Base-by-base conservation (phyloP, 192 early-diverging fungal genomes). In the Coemansia sp. region DNA sequence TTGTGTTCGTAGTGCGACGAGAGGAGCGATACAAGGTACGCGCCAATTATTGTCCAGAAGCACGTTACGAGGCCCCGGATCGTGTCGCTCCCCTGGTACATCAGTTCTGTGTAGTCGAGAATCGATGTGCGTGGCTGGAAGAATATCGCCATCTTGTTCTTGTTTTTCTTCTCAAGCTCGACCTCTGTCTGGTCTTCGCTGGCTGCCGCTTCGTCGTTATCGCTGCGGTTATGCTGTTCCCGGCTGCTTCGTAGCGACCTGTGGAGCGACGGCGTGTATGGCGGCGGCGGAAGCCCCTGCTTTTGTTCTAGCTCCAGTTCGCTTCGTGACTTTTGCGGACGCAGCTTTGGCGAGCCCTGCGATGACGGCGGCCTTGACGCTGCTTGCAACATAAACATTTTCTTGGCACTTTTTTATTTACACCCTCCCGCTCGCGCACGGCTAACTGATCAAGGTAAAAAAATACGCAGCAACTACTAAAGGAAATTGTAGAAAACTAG, bases 61-160 rank as follows among this genome's bases (percentile, higher is more conserved):
- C 80, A 83, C 12, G 80, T 83, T 14, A 83, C 72, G 7, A 83
- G 72, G 1, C 80, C 80, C 1, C 74, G 68, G 32, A 83, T 77
- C 48, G 69, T 51, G 61, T 77, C 80, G 64, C 71, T 83, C 43
- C 75, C 80, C 49, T 77, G 75, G 63, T 77, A 83, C 80, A 83
- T 83, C 6, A 83, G 69, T 69, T 83, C 75, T 0, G 80, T 83
- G 61, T 83, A 83, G 75, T 83, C 80, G 20, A 83, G 75, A 54
- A 83, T 83, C 64, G 80, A 83, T 7, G 75, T 61, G 19, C 75
- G 75, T 1, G 80, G 75, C 20, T 22, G 46, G 49, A 83, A 83
- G 22, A 74, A 68, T 49, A 44, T 70, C 58, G 22, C 19, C 42
- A 16, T 41, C 62, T 41, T 55, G 60, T 65, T 65, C 55, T 40